Percentiles rank a stretch among this genome's conserved stretches.
phyloP scores from a whole-genome alignment of 2,329 filamentous ascomycete genomes.

The Beauveria bassiana region DNA sequence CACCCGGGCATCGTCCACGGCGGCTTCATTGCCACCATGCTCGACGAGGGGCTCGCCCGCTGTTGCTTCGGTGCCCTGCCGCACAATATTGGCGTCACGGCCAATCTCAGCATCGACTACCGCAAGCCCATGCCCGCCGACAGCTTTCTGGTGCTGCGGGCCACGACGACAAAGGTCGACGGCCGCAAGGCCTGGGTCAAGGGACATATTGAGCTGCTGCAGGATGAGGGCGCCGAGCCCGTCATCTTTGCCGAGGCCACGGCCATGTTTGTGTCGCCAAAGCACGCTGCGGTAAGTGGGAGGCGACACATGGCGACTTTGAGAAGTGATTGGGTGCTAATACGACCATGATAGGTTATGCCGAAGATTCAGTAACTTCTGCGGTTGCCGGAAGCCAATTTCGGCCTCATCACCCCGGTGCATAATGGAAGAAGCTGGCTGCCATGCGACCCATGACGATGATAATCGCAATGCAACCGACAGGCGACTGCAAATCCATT shows the following conservation, averaged over 20 bases:
- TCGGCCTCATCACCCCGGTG: neutral
- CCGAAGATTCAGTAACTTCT: slow-evolving; percentile 3
- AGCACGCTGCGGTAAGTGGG: slow-evolving; percentile 63
- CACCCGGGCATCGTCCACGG: slow-evolving; percentile 89
- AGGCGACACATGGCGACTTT: neutral
- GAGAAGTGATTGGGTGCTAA: neutral
- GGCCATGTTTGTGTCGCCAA: slow-evolving; percentile 83
- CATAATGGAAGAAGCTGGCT: neutral
- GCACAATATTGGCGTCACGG: slow-evolving; percentile 78
- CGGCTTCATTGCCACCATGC: slow-evolving; percentile 80
- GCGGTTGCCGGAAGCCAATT: no score
- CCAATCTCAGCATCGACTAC: slow-evolving; percentile 78
- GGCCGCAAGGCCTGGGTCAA: slow-evolving; percentile 93
- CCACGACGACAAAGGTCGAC: slow-evolving; percentile 76
- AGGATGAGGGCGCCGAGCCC: slow-evolving; percentile 51
- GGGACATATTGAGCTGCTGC: slow-evolving; percentile 75
- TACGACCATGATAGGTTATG: neutral
- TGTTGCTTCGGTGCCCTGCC: slow-evolving; percentile 86
- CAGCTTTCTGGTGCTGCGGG: slow-evolving; percentile 68
- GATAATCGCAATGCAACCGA: neutral
- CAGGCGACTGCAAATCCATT: neutral
- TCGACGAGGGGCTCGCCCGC: slow-evolving; percentile 82
- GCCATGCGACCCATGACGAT: neutral
- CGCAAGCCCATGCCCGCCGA: slow-evolving; percentile 69
- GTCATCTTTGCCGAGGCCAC: slow-evolving; percentile 71